Base-by-base conservation (phyloP, 352 stramenopile species). In the Pythium insidiosum region DNA sequence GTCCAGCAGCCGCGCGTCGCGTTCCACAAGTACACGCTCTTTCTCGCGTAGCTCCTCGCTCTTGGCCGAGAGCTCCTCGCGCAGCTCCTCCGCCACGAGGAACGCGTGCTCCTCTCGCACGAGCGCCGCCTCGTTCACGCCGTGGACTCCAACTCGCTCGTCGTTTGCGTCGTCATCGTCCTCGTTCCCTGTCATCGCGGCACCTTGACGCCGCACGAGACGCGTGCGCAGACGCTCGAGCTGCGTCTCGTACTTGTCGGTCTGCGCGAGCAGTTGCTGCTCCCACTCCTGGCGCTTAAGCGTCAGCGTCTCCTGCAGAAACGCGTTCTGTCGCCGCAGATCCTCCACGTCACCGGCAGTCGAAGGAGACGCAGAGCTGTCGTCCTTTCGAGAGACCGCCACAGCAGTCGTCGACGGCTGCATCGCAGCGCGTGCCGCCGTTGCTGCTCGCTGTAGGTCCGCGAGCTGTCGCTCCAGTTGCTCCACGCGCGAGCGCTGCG, bases 261-360 rank as follows among this genome's bases (percentile, higher is more conserved):
- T 79, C 50, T 87, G 71, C 2, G 42, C 31, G 3, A 50, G 44
- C 35, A 68, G 73, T 0, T 50, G 49, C 1, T 75, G 53, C 34
- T 84, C 69, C 75, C 72, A 88, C 34, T 88, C 72, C 24, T 74
- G 72, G 7, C 75, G 56, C 49, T 85, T 84, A n/a, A 85, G 44
- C 39, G 62, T 45, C 1, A 85, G 47, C 18, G 66, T 75, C 35
- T 85, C 72, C 35, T 81, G 59, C 4, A 88, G 58, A 21, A 78
- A 80, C 13, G 40, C 23, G 41, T 82, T 85, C 24, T 84, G 75
- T 1, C 57, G 63, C 43, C 78, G 49, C 20, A 84, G 30, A 5
- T 83, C 67, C 6, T 18, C 20, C 2, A 29, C 16, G 29, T 49
- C 48, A 1, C 24, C 21, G 7, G 16, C 7, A 26, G 18, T n/a